Base-by-base conservation (phyloP, 2,329 filamentous ascomycete genomes). In the Aspergillus texensis region DNA sequence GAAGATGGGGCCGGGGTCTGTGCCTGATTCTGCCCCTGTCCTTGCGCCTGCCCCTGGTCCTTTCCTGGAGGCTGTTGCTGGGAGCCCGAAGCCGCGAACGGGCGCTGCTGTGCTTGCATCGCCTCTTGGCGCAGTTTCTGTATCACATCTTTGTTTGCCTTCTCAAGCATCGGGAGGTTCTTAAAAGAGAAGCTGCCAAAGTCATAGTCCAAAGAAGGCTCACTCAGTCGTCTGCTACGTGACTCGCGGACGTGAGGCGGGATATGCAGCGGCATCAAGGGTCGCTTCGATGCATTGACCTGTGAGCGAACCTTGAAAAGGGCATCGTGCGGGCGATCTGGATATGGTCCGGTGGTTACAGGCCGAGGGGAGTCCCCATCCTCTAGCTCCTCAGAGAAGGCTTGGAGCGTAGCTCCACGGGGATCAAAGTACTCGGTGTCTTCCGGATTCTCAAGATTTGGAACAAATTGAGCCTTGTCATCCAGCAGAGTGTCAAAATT, bases 381-480 rank as follows among this genome's bases (percentile, higher is more conserved):
- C 75, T 98, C 94, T 72, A 97, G 90, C 75, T 99, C 95, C 67
- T 97, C 93, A 0, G 91, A 89, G 76, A 99, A 99, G 3, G 92
- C 91, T 72, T 97, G 92, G 68, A 98, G 84, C 1, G 93, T 96
- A 19, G 95, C 95, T 32, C 95, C 95, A 68, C 95, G 88, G 26
- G 92, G 81, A 79, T 99, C 95, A 71, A 99, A 99, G 74, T 99
- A 99, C 74, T 99, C 96, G 0, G 95, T 99, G 73, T 99, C 94
- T 76, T 99, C 95, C 0, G 93, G 94, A 70, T 99, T 94, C 73
- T 97, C 93, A 1, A 91, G 90, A 46, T 92, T 91, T 0, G 95
- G 95, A 12, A 99, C 91, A 75, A 99, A 99, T 63, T 97, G 93
- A 4, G 96, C 93, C 73, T 97, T 94, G 67, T 98, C 94, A 73